Conservation (phyloP, 1,284 basidiomycete genomes). For the Melanopsichium pennsylvanicum region DNA sequence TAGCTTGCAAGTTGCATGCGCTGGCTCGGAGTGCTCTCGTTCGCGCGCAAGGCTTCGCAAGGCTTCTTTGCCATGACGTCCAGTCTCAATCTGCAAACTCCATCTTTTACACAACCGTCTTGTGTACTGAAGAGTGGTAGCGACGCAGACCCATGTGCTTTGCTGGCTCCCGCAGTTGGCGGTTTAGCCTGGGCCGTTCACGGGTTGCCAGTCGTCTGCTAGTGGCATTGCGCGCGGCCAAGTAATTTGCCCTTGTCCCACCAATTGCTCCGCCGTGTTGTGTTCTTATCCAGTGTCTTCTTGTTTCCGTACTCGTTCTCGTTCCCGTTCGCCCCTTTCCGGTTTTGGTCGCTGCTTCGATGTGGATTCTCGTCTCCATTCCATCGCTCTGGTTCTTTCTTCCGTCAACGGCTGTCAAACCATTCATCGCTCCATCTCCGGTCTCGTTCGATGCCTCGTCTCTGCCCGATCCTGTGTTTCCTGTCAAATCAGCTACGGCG, state of each 20-base stretch:
- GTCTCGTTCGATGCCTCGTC: constrained; percentile 1
- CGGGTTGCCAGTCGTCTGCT: too few relatives aligned
- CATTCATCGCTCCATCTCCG: constrained; percentile 1
- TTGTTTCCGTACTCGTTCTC: constrained; percentile 13
- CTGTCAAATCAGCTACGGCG: constrained; percentile 29
- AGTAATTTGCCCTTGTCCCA: too few relatives aligned
- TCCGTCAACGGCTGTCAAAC: constrained; percentile 8
- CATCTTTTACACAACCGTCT: too few relatives aligned
- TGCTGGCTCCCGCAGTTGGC: too few relatives aligned
- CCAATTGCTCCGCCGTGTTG: too few relatives aligned
- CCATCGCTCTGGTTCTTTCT: not conserved
- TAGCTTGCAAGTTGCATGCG: not conserved
- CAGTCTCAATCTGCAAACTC: too few relatives aligned
- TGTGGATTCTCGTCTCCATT: constrained; percentile 4
- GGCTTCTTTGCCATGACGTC: not conserved
- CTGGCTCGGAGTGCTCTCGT: too few relatives aligned
- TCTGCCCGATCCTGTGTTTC: not conserved
- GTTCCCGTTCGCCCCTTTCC: constrained; percentile 24
- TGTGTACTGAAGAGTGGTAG: too few relatives aligned
- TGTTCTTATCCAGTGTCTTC: too few relatives aligned
- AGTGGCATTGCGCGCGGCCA: too few relatives aligned
- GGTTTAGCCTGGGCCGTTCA: too few relatives aligned
- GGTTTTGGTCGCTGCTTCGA: constrained; percentile 5
- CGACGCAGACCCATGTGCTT: too few relatives aligned
- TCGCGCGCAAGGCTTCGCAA: not conserved